Conservation (phyloP, 2,329 filamentous ascomycete species). For the Talaromyces sp. region DNA sequence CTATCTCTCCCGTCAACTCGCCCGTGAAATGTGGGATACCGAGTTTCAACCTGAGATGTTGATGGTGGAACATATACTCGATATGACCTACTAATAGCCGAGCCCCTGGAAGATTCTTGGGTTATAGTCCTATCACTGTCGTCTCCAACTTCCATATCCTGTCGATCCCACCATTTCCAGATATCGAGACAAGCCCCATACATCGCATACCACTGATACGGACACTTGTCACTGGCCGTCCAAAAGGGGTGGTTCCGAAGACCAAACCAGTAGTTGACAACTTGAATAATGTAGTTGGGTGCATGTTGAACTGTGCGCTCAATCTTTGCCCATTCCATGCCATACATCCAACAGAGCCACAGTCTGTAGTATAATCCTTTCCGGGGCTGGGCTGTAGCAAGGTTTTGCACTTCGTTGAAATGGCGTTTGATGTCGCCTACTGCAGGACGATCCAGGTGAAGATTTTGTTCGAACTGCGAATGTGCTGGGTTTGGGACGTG, state of each 20-base stretch:
- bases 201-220: constrained; percentile 6
- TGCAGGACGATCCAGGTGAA: background rate
- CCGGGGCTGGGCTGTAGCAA: background rate
- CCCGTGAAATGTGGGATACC: background rate
- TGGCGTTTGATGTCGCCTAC: constrained; percentile 9
- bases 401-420: background rate
- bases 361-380: background rate
- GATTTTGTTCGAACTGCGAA: background rate
- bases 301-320: background rate
- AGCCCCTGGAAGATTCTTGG: background rate
- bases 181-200: background rate
- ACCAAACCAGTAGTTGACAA: constrained; percentile 2
- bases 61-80: background rate
- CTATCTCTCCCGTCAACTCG: background rate
- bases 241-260: constrained; percentile 8
- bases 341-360: constrained; percentile 14
- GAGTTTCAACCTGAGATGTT: background rate
- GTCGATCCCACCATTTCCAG: background rate
- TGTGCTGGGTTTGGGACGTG: background rate
- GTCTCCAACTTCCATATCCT: no score
- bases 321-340: constrained; percentile 7
- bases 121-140: background rate
- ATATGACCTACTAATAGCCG: background rate
- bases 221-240: background rate
- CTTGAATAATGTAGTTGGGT: constrained; percentile 4